Conservation (phyloP, 352 stramenopile species). For the Phytophthora palmivora region DNA sequence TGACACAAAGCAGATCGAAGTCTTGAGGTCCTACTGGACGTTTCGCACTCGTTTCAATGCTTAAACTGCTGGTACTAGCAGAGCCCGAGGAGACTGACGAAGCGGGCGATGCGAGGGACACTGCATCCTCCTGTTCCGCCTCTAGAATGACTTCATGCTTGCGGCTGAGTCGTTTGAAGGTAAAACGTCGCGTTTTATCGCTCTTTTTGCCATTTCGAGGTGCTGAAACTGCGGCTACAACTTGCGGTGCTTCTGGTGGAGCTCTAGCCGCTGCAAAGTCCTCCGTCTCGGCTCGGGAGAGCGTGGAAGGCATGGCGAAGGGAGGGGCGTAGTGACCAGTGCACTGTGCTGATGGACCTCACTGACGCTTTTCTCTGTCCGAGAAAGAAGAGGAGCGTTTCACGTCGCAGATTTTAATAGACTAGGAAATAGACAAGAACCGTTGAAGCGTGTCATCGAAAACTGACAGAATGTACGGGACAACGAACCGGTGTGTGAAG, state of each 20-base stretch:
- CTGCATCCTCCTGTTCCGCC: constrained; percentile 30
- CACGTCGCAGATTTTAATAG: background rate
- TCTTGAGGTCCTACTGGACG: constrained; percentile 64
- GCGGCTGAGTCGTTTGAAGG: constrained; percentile 35
- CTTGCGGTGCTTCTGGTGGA: constrained; percentile 39
- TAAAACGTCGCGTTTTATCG: constrained; percentile 32
- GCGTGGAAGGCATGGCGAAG: constrained; percentile 37
- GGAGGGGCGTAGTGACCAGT: constrained; percentile 16
- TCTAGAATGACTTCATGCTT: constrained; percentile 38
- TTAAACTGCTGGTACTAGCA: constrained; percentile 27
- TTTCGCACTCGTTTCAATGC: constrained; percentile 11
- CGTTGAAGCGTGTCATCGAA: background rate
- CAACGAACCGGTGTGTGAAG: background rate
- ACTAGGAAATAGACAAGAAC: background rate
- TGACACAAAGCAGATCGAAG: constrained; percentile 86
- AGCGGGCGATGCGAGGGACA: background rate
- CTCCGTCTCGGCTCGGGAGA: constrained; percentile 66
- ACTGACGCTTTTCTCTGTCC: constrained; percentile 5
- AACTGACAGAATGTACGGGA: constrained; percentile 5
- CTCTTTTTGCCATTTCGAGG: constrained; percentile 5
- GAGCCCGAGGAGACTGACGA: constrained; percentile 7
- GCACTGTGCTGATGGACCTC: constrained; percentile 5
- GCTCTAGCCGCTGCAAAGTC: constrained; percentile 67
- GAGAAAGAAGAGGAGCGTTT: background rate
- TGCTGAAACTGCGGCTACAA: constrained; percentile 2